Conservation (phyloP, 2,329 filamentous ascomycete species). For the Botrytis hyacinthi region DNA sequence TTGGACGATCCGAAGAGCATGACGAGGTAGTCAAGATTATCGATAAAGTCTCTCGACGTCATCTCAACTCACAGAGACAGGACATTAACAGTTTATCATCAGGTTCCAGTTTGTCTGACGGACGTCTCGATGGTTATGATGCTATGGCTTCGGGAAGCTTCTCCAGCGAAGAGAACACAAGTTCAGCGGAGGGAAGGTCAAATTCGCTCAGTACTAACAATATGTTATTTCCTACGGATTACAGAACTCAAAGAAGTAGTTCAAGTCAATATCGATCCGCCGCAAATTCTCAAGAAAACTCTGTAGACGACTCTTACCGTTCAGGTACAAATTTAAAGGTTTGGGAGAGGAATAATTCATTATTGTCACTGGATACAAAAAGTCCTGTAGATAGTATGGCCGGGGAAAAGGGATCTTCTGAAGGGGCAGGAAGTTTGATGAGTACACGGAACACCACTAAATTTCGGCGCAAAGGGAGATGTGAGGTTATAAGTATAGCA, state of each 20-base stretch:
- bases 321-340: slow-evolving; percentile 24
- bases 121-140: slow-evolving; percentile 30
- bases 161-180: slow-evolving; percentile 57
- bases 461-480: slow-evolving; percentile 60
- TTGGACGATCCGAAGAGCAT: slow-evolving; percentile 74
- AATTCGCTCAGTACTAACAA: slow-evolving; percentile 25
- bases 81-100: slow-evolving; percentile 49
- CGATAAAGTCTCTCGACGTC: slow-evolving; percentile 69
- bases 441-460: slow-evolving; percentile 43
- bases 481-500: slow-evolving; percentile 61
- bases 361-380: slow-evolving; percentile 27
- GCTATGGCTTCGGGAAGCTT: slow-evolving; percentile 45
- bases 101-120: slow-evolving; percentile 51
- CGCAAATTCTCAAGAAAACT: slow-evolving; percentile 31
- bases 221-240: slow-evolving; percentile 19
- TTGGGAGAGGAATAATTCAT: slow-evolving; percentile 35
- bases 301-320: slow-evolving; percentile 27
- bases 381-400: slow-evolving; percentile 30
- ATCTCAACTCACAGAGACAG: slow-evolving; percentile 49
- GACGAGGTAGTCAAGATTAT: slow-evolving; percentile 70
- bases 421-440: slow-evolving; percentile 35
- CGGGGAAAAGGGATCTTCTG: slow-evolving; percentile 27
- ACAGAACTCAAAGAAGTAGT: slow-evolving; percentile 19
- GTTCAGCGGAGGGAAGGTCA: slow-evolving; percentile 51
- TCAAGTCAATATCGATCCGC: slow-evolving; percentile 28